A percentile compares a stretch with the other conserved stretches of the same genome.
phyloP scores from a whole-genome alignment of 345 rosid genomes.

The Acer campestre region DNA sequence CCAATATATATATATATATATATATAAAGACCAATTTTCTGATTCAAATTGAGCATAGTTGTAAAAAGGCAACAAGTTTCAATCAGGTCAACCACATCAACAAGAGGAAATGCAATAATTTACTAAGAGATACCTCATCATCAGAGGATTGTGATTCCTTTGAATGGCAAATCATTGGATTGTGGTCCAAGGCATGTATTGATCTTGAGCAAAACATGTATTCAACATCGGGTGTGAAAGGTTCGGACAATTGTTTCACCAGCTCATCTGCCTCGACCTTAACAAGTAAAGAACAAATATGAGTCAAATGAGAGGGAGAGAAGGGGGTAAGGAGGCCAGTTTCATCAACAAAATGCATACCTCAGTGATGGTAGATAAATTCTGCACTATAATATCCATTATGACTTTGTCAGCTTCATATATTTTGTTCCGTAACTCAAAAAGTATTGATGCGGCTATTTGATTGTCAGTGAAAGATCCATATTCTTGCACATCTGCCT shows the following conservation, averaged over 20 bases:
- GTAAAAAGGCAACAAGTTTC: background rate
- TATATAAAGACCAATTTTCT: too few species aligned
- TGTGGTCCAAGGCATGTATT: conserved; percentile 44
- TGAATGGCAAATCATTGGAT: conserved; percentile 49
- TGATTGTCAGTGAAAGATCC: conserved; percentile 73
- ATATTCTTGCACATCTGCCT: conserved; percentile 58
- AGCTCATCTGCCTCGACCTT: conserved; percentile 68
- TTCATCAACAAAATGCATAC: conserved; percentile 34
- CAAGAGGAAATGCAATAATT: background rate
- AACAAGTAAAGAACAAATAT: conserved; percentile 27
- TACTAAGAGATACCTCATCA: conserved; percentile 61
- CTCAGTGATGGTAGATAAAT: conserved; percentile 57
- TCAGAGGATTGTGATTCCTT: conserved; percentile 84
- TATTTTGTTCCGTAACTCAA: conserved; percentile 54
- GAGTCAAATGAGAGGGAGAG: conserved; percentile 3
- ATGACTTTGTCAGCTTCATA: conserved; percentile 49
- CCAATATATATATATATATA: too few species aligned
- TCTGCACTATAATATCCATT: conserved; percentile 49
- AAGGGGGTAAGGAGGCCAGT: background rate
- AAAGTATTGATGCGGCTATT: conserved; percentile 56
- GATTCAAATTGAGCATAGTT: background rate
- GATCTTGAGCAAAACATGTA: conserved; percentile 66
- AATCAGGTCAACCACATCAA: background rate
- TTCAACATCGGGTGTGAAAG: conserved; percentile 88
- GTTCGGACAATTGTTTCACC: conserved; percentile 64